Evolutionary conservation across 805 yeast species (phyloP).

Genomic region (Metschnikowia kunwiensis): DNA sequence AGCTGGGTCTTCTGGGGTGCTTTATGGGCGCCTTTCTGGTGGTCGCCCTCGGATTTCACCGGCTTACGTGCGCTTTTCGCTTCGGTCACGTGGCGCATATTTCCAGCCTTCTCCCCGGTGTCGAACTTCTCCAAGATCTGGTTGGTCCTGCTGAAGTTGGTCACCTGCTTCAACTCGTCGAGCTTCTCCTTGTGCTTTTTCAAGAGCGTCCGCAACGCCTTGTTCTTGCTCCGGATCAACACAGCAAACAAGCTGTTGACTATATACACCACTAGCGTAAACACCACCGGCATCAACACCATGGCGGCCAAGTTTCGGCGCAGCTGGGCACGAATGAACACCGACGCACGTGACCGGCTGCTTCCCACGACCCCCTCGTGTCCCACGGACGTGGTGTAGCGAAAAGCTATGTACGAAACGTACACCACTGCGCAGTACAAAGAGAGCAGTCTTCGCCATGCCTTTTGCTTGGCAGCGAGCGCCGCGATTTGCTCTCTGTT

Average conservation of each 20-base stretch:
- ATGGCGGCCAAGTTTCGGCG: constrained; percentile 17
- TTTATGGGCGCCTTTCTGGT: neutral
- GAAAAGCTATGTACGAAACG: constrained; percentile 21
- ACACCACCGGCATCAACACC: constrained; percentile 25
- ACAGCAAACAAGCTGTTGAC: constrained; percentile 19
- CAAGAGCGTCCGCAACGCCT: constrained; percentile 27
- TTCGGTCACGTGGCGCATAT: neutral
- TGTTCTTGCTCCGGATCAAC: constrained; percentile 23
- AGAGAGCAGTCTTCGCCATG: constrained; percentile 18
- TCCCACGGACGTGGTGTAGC: constrained; percentile 18
- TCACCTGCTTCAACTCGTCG: constrained; percentile 64
- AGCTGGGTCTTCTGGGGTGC: neutral
- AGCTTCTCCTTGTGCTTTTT: constrained; percentile 52
- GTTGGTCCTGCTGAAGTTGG: constrained; percentile 74
- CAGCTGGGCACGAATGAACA: constrained; percentile 28
- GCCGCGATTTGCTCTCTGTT: constrained; percentile 24
- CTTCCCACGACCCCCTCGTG: constrained; percentile 12
- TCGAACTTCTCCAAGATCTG: constrained; percentile 63
- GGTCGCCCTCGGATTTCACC: neutral
- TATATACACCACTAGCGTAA: constrained; percentile 18
- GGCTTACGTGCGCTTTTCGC: neutral
- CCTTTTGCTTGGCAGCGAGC: constrained; percentile 16
- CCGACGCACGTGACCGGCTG: constrained; percentile 20
- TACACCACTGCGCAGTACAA: constrained; percentile 23
- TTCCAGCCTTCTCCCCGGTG: neutral